A percentile compares a stretch with the other conserved stretches of the same genome.
These are phyloP conservation scores for Capsella bursapastoris DNA, from an alignment of 345 rosid genomes.

Conservation along the genomic window DNA sequence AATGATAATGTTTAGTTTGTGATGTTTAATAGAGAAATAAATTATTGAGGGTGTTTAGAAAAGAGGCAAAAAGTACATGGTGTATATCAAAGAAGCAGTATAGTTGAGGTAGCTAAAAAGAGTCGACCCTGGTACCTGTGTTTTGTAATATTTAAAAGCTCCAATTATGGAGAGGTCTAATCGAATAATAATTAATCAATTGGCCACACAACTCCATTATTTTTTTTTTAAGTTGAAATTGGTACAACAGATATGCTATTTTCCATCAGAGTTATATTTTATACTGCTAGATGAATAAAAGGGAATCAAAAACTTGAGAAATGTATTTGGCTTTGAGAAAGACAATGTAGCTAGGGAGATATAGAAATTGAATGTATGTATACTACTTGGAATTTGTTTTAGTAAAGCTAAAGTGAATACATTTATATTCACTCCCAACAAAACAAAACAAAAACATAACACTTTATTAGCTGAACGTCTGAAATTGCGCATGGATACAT, in stretches of 20 bases:
- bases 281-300: neutral
- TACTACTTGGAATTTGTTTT: neutral
- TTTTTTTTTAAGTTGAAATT: neutral
- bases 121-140: neutral
- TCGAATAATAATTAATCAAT: conserved; percentile 32
- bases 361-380: neutral
- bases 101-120: no score
- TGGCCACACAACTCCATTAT: conserved; percentile 33
- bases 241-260: conserved; percentile 20
- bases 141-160: conserved; percentile 11
- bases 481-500: neutral
- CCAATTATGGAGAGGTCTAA: conserved; percentile 42
- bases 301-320: conserved; percentile 1
- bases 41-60: no score
- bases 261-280: conserved; percentile 4
- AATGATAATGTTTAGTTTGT: no score
- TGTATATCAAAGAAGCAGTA: no score
- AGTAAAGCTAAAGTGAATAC: conserved; percentile 3
- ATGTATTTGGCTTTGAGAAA: neutral
- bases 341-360: neutral
- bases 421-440: neutral
- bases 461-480: neutral
- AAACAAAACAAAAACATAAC: neutral
- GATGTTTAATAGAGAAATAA: no score
- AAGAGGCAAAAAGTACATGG: no score